Evolutionary conservation across 257 asterid species (phyloP).

Genomic region (Nicotiana tabacum): DNA sequence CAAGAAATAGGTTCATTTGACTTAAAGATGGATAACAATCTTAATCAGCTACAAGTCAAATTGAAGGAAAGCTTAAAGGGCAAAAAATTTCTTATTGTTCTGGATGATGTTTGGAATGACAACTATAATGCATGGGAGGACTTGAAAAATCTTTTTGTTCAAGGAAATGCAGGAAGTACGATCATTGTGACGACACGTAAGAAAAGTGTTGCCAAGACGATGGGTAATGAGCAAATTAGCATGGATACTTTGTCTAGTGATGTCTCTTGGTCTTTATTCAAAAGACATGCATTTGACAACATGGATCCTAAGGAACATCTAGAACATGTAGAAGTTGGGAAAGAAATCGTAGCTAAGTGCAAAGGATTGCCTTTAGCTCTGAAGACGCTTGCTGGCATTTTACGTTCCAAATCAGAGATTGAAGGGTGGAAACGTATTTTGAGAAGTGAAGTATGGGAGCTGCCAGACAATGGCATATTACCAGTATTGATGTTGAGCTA

Average conservation of each 20-base stretch:
- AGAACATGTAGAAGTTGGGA: background rate
- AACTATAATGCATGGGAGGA: constrained; percentile 33
- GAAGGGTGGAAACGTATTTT: background rate
- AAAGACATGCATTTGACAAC: background rate
- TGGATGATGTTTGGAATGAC: constrained; percentile 58
- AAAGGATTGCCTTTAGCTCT: constrained; percentile 6
- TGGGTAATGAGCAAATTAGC: background rate
- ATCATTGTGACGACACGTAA: constrained; percentile 57
- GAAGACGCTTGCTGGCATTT: background rate
- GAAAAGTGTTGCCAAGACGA: constrained; percentile 34
- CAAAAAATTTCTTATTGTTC: constrained; percentile 45
- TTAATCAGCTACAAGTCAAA: constrained; percentile 42
- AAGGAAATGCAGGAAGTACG: constrained; percentile 45
- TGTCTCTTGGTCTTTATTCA: background rate
- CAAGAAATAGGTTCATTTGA: constrained; percentile 25
- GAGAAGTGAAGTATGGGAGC: background rate
- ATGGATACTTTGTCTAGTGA: background rate
- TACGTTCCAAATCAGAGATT: background rate
- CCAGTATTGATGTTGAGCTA: constrained; percentile 10
- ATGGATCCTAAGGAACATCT: background rate
- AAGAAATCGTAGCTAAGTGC: background rate
- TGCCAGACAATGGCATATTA: background rate
- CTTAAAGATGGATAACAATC: constrained; percentile 21
- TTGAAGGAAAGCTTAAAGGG: constrained; percentile 35
- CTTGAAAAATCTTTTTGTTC: constrained; percentile 24